Conservation (phyloP, 2,329 filamentous ascomycete species). For the Xylariaceae sp. region DNA sequence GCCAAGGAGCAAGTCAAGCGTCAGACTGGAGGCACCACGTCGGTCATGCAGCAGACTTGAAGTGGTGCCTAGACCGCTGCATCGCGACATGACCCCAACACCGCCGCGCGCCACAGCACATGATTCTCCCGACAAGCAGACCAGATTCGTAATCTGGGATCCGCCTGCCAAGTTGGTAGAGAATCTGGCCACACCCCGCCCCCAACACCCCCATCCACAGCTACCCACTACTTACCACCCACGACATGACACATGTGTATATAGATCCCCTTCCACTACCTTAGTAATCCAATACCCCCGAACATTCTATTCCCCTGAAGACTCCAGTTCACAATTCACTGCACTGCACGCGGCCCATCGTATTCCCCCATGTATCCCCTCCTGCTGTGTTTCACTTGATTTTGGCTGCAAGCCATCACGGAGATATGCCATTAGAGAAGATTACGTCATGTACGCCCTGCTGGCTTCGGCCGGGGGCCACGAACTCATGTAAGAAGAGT, state of each 20-base stretch:
- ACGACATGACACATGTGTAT: constrained; percentile 22
- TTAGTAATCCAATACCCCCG: constrained; percentile 26
- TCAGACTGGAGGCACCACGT: constrained; percentile 55
- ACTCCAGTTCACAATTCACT: constrained; percentile 8
- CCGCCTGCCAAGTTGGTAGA: constrained; percentile 21
- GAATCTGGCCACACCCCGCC: constrained; percentile 18
- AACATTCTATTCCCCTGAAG: constrained; percentile 18
- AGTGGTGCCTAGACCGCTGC: neutral
- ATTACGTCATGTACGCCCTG: constrained; percentile 28
- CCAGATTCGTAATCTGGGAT: constrained; percentile 14
- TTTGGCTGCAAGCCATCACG: constrained; percentile 24
- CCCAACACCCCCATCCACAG: constrained; percentile 4
- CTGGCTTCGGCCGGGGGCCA: constrained; percentile 18
- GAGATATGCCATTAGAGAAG: constrained; percentile 28
- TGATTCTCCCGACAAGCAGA: constrained; percentile 21
- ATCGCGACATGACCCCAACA: constrained; percentile 9
- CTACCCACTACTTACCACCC: constrained; percentile 6
- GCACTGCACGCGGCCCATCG: constrained; percentile 9
- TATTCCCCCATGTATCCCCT: constrained; percentile 15
- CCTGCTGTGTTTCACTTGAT: constrained; percentile 27
- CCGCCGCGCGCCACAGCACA: constrained; percentile 16
- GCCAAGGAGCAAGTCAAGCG: constrained; percentile 96
- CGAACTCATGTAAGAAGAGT: constrained; percentile 27
- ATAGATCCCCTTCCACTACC: constrained; percentile 21
- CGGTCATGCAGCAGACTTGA: constrained; percentile 46